Conservation (phyloP, 257 asterid genomes). For the Solanum appendiculatum region DNA sequence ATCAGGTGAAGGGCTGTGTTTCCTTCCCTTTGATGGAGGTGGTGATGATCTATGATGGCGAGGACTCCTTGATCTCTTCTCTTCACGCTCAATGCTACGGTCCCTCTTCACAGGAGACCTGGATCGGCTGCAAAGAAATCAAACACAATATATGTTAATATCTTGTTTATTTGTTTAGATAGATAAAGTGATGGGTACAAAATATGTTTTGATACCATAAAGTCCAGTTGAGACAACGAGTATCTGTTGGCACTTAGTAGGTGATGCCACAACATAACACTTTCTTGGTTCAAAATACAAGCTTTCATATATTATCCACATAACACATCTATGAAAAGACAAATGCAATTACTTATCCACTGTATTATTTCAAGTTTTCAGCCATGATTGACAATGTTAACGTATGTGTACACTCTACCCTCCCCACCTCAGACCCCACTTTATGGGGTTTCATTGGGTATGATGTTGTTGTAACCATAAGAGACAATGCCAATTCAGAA, state of each 20-base stretch:
- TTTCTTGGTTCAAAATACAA: neutral
- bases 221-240: neutral
- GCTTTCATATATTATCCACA: neutral
- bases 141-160: neutral
- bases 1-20: slow-evolving; percentile 28
- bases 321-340: neutral
- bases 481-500: neutral
- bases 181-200: neutral
- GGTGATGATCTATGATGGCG: slow-evolving; percentile 24
- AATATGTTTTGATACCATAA: neutral
- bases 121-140: slow-evolving; percentile 29
- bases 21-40: slow-evolving; percentile 20
- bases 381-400: neutral
- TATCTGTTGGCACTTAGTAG: neutral
- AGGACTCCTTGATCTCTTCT: slow-evolving; percentile 46
- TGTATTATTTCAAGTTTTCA: neutral
- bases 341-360: neutral
- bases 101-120: slow-evolving; percentile 44
- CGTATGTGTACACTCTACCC: neutral
- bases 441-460: neutral
- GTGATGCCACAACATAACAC: neutral
- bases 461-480: neutral
- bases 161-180: neutral
- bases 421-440: neutral
- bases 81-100: slow-evolving; percentile 28